Percentiles rank a stretch among this genome's conserved stretches.
phyloP scores from a whole-genome alignment of 1,284 basidiomycete species.

The Neotropicomus parvogracilis region DNA sequence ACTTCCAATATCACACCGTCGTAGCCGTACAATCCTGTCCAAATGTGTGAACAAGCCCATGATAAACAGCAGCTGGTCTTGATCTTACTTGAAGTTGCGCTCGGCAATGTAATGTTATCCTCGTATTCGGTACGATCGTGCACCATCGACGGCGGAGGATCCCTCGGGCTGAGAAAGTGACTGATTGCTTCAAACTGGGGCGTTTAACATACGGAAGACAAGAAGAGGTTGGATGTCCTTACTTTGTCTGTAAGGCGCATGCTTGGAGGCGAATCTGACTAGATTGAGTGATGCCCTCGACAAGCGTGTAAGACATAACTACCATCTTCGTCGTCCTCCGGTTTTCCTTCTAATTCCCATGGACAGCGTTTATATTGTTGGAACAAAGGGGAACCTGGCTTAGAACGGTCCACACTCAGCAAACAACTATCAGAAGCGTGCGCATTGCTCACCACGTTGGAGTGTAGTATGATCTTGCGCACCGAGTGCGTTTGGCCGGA shows the following conservation, averaged over 20 bases:
- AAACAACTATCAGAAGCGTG: neutral
- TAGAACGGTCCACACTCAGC: neutral
- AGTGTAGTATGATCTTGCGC: slow-evolving; percentile 81
- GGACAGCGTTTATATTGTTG: slow-evolving; percentile 87
- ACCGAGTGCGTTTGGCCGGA: slow-evolving; percentile 68
- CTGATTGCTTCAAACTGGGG: slow-evolving; percentile 68
- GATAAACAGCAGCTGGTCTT: slow-evolving; percentile 31
- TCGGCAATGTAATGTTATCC: slow-evolving; percentile 65
- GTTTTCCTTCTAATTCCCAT: slow-evolving; percentile 74
- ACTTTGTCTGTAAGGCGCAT: slow-evolving; percentile 68
- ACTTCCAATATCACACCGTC: slow-evolving; percentile 82
- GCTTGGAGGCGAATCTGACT: slow-evolving; percentile 61
- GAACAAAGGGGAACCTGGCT: slow-evolving; percentile 86
- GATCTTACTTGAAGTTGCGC: slow-evolving; percentile 65
- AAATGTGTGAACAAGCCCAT: slow-evolving; percentile 18
- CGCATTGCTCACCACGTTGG: slow-evolving; percentile 67
- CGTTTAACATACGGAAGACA: neutral
- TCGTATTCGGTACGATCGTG: slow-evolving; percentile 85
- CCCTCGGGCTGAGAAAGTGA: slow-evolving; percentile 67
- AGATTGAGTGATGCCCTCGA: slow-evolving; percentile 4
- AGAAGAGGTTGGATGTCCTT: slow-evolving; percentile 13
- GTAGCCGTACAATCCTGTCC: slow-evolving; percentile 67
- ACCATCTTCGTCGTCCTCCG: slow-evolving; percentile 78
- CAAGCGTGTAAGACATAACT: slow-evolving; percentile 9
- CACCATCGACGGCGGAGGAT: slow-evolving; percentile 75